Evolutionary conservation across 169 alveolate species (phyloP).

Genomic region (Cryptosporidium felis): DNA sequence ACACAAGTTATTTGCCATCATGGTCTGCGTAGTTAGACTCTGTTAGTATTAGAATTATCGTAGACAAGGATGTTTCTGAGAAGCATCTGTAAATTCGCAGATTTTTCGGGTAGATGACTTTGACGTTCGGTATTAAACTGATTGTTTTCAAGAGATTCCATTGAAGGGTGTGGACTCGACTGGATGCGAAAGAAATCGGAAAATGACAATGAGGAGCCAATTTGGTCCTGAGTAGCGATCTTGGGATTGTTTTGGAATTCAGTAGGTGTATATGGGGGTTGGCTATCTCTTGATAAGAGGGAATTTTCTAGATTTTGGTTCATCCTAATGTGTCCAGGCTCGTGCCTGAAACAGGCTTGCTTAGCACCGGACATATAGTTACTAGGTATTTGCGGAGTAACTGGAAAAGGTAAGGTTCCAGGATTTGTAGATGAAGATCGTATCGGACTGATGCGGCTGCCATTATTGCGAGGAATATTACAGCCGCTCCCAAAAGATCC

Average conservation of each 20-base stretch:
- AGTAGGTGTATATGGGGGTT: neutral
- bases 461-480: constrained; percentile 53
- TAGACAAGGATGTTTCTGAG: constrained; percentile 51
- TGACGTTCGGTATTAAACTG: constrained; percentile 33
- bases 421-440: neutral
- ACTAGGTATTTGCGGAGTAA: constrained; percentile 2
- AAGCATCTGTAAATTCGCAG: constrained; percentile 55
- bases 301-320: constrained; percentile 28
- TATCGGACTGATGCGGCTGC: constrained; percentile 19
- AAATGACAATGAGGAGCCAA: constrained; percentile 4
- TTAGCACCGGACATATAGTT: constrained; percentile 5
- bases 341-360: constrained; percentile 22
- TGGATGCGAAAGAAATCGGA: constrained; percentile 63
- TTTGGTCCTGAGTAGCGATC: neutral
- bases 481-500: constrained; percentile 14
- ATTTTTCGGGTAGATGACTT: constrained; percentile 31
- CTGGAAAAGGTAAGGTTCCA: neutral
- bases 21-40: neutral
- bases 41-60: constrained; percentile 25
- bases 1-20: neutral
- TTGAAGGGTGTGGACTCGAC: constrained; percentile 42
- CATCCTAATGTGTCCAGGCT: constrained; percentile 24
- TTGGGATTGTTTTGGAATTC: neutral
- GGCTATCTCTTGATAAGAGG: neutral
- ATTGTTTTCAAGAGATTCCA: constrained; percentile 27